Base-by-base conservation (phyloP, 805 yeast genomes). In the Hyphopichia homilentoma region DNA sequence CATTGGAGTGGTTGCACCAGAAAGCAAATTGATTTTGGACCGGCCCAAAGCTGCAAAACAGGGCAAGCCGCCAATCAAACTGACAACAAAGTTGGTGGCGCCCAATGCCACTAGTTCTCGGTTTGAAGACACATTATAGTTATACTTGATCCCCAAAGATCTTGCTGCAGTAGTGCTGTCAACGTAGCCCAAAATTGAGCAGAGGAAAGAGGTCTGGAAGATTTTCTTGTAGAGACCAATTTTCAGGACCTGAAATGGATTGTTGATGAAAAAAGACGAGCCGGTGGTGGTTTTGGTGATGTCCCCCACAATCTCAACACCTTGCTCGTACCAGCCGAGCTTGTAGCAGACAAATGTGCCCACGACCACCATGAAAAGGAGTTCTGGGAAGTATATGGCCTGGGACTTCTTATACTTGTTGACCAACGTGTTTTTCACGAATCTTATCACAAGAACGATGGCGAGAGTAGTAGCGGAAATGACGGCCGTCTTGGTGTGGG, bases 1-100 rank as follows among this genome's bases (percentile, higher is more conserved):
- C 44, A 68, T 48, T n/a, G 73, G 74, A 11, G 63, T 41, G 12
- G 45, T 47, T 13, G 65, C 65, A 4, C 96, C 96, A 0, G 64
- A 52, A 21, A 40, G 40, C 17, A 52, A 41, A 33, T 54, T 54
- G 19, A 54, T 49, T 34, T 54, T 57, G n/a, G 65, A 59, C 25
- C 65, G 45, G 8, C 65, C 65, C 30, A 59, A 47, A 0, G 63
- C 64, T 1, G 65, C 65, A 40, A 59, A 59, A 5, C 61, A 51
- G 7, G 65, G 65, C 12, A 59, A 37, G 2, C 61, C 65, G 16
- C 63, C 57, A 14, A 57, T 42, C 18, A 57, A 38, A 12, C 59
- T 39, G 17, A 53, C 48, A 2, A 54, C 45, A 15, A 57, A 34
- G 34, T 59, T 59, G 13, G 55, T 45, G 4, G 47, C 38, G 1